phyloP scores from a whole-genome alignment of 2,329 filamentous ascomycete genomes.

The Pseudogymnoascus sp. region DNA sequence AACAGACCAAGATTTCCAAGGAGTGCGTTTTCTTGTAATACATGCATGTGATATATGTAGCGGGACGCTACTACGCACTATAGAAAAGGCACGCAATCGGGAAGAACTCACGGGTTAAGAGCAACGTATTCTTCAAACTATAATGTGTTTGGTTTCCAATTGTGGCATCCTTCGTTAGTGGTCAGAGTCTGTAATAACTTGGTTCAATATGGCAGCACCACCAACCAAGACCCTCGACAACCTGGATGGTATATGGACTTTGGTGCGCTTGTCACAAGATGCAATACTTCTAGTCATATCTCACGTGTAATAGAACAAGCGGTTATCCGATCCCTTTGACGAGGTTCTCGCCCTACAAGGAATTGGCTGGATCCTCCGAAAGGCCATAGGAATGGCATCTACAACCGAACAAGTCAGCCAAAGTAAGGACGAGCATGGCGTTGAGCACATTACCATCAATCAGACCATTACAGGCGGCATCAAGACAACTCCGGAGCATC shows the following conservation, averaged over 20 bases:
- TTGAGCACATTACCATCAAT: not conserved
- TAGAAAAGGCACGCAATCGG: not conserved
- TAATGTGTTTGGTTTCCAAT: not conserved
- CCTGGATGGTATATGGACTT: not conserved
- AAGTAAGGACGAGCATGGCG: not conserved
- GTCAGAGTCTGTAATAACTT: not conserved
- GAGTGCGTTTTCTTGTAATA: not conserved
- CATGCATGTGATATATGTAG: not conserved
- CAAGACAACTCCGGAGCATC: not conserved
- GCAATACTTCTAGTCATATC: not conserved
- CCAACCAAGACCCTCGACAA: not conserved
- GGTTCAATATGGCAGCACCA: not conserved
- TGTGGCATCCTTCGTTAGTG: not conserved
- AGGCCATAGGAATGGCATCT: slow-evolving; percentile 46
- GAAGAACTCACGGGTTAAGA: not conserved
- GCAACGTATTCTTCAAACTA: not conserved
- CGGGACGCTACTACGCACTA: not conserved
- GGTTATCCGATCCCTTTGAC: slow-evolving; percentile 45
- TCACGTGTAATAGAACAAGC: slow-evolving; percentile 32
- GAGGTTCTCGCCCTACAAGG: slow-evolving; percentile 47
- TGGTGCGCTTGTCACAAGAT: not conserved
- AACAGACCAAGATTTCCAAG: not conserved
- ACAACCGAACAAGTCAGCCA: slow-evolving; percentile 36
- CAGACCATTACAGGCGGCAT: not conserved
- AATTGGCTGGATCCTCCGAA: slow-evolving; percentile 46